Conservation (phyloP, 805 yeast genomes). For the Wickerhamiella australiensis region DNA sequence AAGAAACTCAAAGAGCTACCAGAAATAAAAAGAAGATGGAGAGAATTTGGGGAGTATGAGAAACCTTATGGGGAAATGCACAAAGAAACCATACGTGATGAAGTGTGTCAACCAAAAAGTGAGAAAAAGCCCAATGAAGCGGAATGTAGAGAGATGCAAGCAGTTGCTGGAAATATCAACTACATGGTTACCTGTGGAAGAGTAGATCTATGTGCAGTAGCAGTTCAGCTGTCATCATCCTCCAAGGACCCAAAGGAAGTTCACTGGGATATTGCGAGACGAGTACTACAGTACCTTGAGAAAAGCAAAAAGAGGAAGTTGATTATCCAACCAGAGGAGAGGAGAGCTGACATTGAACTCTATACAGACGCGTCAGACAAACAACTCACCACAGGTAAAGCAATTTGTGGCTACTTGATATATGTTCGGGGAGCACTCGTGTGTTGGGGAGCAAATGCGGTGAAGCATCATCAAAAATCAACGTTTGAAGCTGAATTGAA, state of each 20-base stretch:
- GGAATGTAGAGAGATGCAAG: neutral
- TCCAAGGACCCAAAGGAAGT: neutral
- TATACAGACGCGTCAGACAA: neutral
- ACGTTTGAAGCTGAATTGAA: neutral
- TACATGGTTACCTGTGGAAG: neutral
- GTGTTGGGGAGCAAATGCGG: neutral
- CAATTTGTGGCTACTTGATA: neutral
- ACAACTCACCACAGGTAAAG: neutral
- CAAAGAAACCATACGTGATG: neutral
- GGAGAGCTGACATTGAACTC: neutral
- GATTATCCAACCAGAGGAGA: neutral
- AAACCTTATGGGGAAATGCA: no score
- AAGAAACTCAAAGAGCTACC: neutral
- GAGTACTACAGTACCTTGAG: neutral
- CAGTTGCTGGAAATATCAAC: neutral
- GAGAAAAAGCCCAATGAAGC: neutral
- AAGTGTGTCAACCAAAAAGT: neutral
- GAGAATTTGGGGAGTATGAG: neutral
- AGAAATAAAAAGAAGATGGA: neutral
- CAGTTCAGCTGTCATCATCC: neutral
- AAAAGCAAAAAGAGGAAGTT: neutral
- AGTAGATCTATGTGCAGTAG: neutral
- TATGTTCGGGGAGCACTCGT: neutral
- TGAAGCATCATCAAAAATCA: neutral
- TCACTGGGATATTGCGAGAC: neutral